Percentiles rank a stretch among this genome's conserved stretches.
Evolutionary conservation across 768 basidiomycete species (phyloP).

Genomic region (Pisolithus sp.): DNA sequence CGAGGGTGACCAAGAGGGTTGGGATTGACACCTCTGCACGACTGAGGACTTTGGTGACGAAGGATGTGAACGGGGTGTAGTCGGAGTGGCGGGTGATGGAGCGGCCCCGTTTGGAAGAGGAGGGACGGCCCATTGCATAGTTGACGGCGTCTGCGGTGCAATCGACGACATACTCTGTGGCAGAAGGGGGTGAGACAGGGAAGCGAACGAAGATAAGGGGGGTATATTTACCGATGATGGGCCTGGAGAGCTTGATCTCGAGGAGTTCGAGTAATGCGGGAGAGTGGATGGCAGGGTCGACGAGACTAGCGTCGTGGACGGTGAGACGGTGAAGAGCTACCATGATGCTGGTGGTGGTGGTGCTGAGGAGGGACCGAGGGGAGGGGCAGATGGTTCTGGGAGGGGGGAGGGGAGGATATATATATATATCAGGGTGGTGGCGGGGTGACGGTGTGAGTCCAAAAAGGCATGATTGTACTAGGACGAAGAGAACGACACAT

Average conservation of each 20-base stretch:
- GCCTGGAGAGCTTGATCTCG: slow-evolving; percentile 53
- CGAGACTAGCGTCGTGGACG: slow-evolving; percentile 46
- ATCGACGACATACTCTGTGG: slow-evolving; percentile 63
- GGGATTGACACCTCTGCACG: slow-evolving; percentile 70
- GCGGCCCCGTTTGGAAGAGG: slow-evolving; percentile 48
- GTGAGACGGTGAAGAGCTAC: slow-evolving; percentile 20
- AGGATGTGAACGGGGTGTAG: slow-evolving; percentile 53
- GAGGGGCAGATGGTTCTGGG: slow-evolving; percentile 2
- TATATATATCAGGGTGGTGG: slow-evolving; percentile 3
- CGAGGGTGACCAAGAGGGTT: slow-evolving; percentile 62
- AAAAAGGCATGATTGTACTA: slow-evolving; percentile 20
- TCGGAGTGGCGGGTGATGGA: slow-evolving; percentile 41
- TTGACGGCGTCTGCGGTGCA: slow-evolving; percentile 67
- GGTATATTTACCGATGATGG: slow-evolving; percentile 54
- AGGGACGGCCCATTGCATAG: slow-evolving; percentile 65
- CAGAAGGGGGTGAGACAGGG: not conserved
- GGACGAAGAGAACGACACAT: not conserved
- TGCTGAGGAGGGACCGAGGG: not conserved
- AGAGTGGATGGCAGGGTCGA: slow-evolving; percentile 57
- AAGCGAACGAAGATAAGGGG: not conserved
- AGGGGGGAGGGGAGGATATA: not conserved
- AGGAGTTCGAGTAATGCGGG: slow-evolving; percentile 64
- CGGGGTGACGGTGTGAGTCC: not conserved
- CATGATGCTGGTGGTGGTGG: slow-evolving; percentile 1
- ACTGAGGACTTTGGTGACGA: slow-evolving; percentile 60